Evolutionary conservation across 2,329 filamentous ascomycete genomes (phyloP).

Genomic region (Stagonosporopsis tanaceti): DNA sequence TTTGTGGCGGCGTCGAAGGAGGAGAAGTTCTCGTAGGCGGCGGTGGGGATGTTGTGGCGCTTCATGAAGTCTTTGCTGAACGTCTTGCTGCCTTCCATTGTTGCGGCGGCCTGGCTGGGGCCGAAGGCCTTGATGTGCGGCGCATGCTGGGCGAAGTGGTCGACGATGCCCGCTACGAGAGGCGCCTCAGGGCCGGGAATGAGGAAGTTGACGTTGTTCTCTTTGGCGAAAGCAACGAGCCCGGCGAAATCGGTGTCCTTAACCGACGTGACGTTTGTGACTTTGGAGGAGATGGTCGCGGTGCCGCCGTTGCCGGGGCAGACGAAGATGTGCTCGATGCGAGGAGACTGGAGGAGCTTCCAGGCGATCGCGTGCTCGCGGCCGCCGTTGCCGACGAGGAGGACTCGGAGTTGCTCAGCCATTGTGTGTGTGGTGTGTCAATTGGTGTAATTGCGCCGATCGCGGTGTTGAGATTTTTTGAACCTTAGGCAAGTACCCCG

Average conservation of each 20-base stretch:
- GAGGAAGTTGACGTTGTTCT: slow-evolving; percentile 79
- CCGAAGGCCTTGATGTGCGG: slow-evolving; percentile 79
- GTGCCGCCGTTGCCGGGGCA: slow-evolving; percentile 84
- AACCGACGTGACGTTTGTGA: slow-evolving; percentile 72
- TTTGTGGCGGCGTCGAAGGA: slow-evolving; percentile 74
- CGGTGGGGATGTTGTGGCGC: slow-evolving; percentile 87
- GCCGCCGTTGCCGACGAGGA: slow-evolving; percentile 92
- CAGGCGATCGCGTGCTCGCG: slow-evolving; percentile 94
- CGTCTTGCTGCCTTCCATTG: slow-evolving; percentile 95
- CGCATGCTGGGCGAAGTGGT: slow-evolving; percentile 73
- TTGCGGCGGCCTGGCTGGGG: slow-evolving; percentile 81
- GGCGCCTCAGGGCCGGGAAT: slow-evolving; percentile 92
- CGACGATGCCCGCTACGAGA: slow-evolving; percentile 89
- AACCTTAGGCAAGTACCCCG: slow-evolving; percentile 19
- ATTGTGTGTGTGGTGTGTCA: slow-evolving; percentile 24
- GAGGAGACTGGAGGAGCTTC: slow-evolving; percentile 85
- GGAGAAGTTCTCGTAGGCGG: slow-evolving; percentile 87
- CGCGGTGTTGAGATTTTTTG: slow-evolving; percentile 25
- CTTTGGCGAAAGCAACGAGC: slow-evolving; percentile 77
- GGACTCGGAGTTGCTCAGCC: slow-evolving; percentile 56
- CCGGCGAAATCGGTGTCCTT: slow-evolving; percentile 78
- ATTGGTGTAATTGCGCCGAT: slow-evolving; percentile 14
- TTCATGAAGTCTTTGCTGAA: slow-evolving; percentile 99
- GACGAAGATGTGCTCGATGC: slow-evolving; percentile 76
- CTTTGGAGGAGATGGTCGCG: slow-evolving; percentile 62